Base-by-base conservation (phyloP, 2,329 filamentous ascomycete genomes). In the Aspergillus eucalypticola region DNA sequence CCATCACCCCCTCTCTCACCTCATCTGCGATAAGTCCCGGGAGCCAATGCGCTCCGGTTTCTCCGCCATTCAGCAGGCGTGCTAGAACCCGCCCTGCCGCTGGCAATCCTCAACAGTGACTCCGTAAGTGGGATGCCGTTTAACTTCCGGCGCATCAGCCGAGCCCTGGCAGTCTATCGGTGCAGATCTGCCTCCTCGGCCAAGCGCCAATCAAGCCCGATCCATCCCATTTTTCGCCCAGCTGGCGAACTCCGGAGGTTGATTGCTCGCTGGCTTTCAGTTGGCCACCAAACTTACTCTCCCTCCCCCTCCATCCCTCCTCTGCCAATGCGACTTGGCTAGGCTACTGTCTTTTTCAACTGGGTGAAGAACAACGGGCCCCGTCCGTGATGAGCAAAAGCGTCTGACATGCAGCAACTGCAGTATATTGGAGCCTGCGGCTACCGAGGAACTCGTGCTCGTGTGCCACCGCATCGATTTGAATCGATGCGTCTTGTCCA, bases 81-180 rank as follows among this genome's bases (percentile, higher is more conserved):
- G 41, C 39, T 27, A 46, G 23, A 19, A 44, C 15, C 15, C 25
- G n/a, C 35, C n/a, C 23, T n/a, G n/a, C n/a, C 32, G 32, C 27
- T 27, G 39, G 35, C 5, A 4, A 23, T 6, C n/a, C 11, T 8
- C 39, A 3, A 49, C n/a, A n/a, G 46, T 29, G 25, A 21, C 39
- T 32, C 21, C 50, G 27, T 32, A 7, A 6, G 23, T 54, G 52
- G 52, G 23, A 55, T 55, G 53, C 41, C 53, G 53, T 46, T 55
- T 44, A 46, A 44, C 39, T 44, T 42, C 53, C 53, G 53, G 53
- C 42, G 53, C 53, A 55, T 46, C 53, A 55, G 53, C 38, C 53
- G 53, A 42, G 51, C 51, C 51, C 39, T 42, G 39, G 32, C 32
- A 53, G n/a, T 32, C 53, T 44, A 55, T 55, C 42, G 39, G 21